phyloP scores from a whole-genome alignment of 1,284 basidiomycete species.

The Pseudozyma pruni region DNA sequence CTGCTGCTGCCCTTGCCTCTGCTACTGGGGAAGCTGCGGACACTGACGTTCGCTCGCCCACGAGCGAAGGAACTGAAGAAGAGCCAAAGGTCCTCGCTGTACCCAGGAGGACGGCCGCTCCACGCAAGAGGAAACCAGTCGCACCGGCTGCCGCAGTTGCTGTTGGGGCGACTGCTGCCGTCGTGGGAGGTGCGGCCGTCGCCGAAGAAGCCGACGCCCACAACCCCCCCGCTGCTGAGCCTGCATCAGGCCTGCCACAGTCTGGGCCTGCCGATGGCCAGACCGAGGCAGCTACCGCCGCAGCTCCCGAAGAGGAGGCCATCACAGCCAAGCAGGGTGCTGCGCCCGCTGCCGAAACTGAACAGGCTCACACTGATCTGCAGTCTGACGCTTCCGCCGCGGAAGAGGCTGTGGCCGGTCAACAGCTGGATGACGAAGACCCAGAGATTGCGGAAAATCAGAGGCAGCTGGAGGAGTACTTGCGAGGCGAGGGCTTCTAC shows the following conservation, averaged over 20 bases:
- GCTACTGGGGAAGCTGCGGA: constrained; percentile 1
- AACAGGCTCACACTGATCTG: not conserved
- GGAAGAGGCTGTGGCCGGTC: not conserved
- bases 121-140: constrained; percentile 46
- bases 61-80: constrained; percentile 11
- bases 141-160: constrained; percentile 18
- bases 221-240: not conserved
- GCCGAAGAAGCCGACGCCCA: constrained; percentile 10
- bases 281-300: not conserved
- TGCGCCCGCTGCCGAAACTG: not conserved
- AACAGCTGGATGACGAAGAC: constrained; percentile 32
- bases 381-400: not conserved
- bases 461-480: constrained; percentile 48
- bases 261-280: not conserved
- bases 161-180: constrained; percentile 7
- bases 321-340: not conserved
- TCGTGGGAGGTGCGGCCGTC: constrained; percentile 2
- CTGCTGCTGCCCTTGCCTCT: not conserved
- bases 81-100: constrained; percentile 55
- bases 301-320: constrained; percentile 1
- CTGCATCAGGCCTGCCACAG: not conserved
- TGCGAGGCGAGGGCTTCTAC: constrained; percentile 48
- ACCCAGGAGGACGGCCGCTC: constrained; percentile 55
- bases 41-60: constrained; percentile 4
- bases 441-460: constrained; percentile 47